phyloP scores from a whole-genome alignment of 2,329 filamentous ascomycete species.

The Exophiala mesophila region DNA sequence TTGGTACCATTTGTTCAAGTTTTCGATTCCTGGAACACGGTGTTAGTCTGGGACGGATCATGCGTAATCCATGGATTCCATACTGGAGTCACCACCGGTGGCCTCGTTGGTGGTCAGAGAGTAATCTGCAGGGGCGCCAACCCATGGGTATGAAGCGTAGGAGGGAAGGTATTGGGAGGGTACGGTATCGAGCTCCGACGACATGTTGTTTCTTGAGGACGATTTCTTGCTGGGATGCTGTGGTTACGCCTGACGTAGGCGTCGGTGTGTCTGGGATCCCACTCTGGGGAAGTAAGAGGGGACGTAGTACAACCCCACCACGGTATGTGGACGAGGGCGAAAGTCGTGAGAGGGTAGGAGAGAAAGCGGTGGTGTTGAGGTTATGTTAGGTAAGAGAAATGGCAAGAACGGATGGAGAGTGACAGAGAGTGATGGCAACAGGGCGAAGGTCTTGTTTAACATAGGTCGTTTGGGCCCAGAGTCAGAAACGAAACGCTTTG shows the following conservation, averaged over 20 bases:
- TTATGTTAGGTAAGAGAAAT: constrained; percentile 1
- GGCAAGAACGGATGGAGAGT: not conserved
- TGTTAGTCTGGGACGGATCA: constrained; percentile 3
- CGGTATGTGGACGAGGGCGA: not conserved
- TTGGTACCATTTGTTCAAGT: constrained; percentile 94
- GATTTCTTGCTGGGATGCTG: not conserved
- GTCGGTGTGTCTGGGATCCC: too few species aligned
- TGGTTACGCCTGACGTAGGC: not conserved
- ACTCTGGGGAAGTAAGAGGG: too few species aligned
- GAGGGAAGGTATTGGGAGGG: constrained; percentile 29
- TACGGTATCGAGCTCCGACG: not conserved
- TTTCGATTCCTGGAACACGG: constrained; percentile 60
- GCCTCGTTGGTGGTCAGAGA: constrained; percentile 48
- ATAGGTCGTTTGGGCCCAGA: not conserved
- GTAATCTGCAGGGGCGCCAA: constrained; percentile 42
- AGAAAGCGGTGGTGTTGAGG: not conserved
- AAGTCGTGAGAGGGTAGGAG: constrained; percentile 1
- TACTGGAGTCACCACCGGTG: constrained; percentile 74
- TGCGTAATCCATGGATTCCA: constrained; percentile 34
- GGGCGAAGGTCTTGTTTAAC: constrained; percentile 1
- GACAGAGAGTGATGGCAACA: not conserved
- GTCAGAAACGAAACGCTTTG: not conserved
- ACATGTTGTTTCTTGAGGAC: constrained; percentile 10
- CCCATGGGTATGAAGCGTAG: constrained; percentile 48
- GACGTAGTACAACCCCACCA: not conserved